Evolutionary conservation across 2,329 filamentous ascomycete species (phyloP).

Genomic region (Bimuria novae-zelandiae): DNA sequence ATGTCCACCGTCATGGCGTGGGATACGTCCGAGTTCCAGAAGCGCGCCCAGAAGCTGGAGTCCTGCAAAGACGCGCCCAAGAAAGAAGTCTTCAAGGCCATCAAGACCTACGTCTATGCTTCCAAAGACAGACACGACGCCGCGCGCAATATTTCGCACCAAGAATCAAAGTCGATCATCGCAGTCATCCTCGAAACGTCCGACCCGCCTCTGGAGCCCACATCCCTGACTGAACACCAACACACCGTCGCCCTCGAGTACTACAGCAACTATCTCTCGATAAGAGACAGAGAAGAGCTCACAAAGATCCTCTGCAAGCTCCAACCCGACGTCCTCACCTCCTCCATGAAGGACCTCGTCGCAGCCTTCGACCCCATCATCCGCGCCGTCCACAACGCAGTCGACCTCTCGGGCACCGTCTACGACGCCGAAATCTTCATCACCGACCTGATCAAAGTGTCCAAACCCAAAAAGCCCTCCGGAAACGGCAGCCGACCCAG

Average conservation of each 20-base stretch:
- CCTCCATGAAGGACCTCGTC: slow-evolving; percentile 66
- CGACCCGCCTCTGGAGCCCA: slow-evolving; percentile 49
- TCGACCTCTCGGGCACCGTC: slow-evolving; percentile 73
- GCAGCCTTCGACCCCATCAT: slow-evolving; percentile 76
- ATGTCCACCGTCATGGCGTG: slow-evolving; percentile 73
- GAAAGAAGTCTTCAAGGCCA: slow-evolving; percentile 64
- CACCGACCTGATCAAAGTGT: slow-evolving; percentile 68
- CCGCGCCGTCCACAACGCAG: slow-evolving; percentile 68
- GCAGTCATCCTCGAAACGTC: slow-evolving; percentile 65
- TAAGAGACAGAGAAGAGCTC: slow-evolving; percentile 75
- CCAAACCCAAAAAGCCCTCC: slow-evolving; percentile 46
- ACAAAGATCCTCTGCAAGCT: slow-evolving; percentile 68
- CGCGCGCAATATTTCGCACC: slow-evolving; percentile 60
- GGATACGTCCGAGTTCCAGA: slow-evolving; percentile 73
- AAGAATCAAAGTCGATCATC: slow-evolving; percentile 65
- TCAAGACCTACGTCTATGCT: slow-evolving; percentile 63
- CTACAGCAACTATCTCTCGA: slow-evolving; percentile 70
- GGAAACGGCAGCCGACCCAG: slow-evolving; percentile 27
- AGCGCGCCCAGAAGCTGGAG: slow-evolving; percentile 67
- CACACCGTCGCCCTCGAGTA: slow-evolving; percentile 71
- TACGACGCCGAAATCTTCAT: slow-evolving; percentile 70
- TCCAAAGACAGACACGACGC: slow-evolving; percentile 62
- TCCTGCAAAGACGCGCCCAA: slow-evolving; percentile 62
- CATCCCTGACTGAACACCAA: slow-evolving; percentile 61
- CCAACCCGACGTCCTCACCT: slow-evolving; percentile 74